Evolutionary conservation across 208 protist species (phyloP), one percentile per base, ranked within the genome.

Genomic region (Acanthamoeba culbertsoni): DNA sequence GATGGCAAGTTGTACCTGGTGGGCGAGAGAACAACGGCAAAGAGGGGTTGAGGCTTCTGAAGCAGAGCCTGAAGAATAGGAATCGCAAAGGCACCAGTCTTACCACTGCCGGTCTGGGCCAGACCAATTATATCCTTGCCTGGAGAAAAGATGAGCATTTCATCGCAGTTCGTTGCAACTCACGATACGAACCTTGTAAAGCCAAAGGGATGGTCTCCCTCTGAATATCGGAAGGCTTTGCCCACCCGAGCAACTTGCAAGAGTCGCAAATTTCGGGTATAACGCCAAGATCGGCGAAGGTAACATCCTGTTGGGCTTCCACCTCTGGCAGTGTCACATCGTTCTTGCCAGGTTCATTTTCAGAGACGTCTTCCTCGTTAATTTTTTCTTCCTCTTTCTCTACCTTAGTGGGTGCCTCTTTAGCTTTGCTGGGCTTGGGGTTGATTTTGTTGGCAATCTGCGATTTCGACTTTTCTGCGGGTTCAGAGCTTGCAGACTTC

Each of bases 51-150:
- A 8, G 98, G 98, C 42, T 96, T 96, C 35, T 97, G 96, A n/a
- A 99, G 95, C 26, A 99, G 96, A 95, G 95, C 97, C 90, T 99
- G 97, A 26, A 99, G 97, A n/a, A 99, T 98, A 10, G 99, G 99
- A 59, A 99, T 96, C 16, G 98, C 98, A 94, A 99, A 99, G 2
- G 99, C 98, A 37, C 98, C 99, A 2, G 99, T 99, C 95, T 99
- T 99, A 84, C 99, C 99, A 63, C 98, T 99, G 37, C 99, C 99
- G 23, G 99, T 99, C 95, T 99, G 98, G 31, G 99, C 99, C 31
- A 99, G 96, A 51, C 99, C 99, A 91, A 99, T 99, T n/a, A 98
- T 95, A 94, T 98, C 97, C 75, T 93, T 92, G 33, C 96, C 92
- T 94, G 48, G 0, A 82, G 5, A 37, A 20, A 7, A 33, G 12